These are phyloP conservation scores for Talaromyces borbonicus DNA, from an alignment of 495 filamentous ascomycete species.

Conservation along the genomic window DNA sequence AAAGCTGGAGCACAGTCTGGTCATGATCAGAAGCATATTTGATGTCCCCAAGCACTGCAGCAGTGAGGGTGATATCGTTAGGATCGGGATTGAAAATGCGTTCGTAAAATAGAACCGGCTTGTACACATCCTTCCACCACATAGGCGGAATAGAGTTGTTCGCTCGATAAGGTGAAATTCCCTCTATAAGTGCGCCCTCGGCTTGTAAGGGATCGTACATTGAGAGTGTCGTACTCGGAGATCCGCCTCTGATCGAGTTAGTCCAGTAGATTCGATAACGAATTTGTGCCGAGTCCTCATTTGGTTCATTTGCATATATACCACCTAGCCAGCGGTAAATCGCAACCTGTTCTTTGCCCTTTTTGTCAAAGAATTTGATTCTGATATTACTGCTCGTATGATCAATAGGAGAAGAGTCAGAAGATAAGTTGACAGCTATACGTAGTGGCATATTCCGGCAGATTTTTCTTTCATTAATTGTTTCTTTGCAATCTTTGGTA, in stretches of 20 bases:
- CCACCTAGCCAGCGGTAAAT: constrained; percentile 36
- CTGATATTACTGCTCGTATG: constrained; percentile 22
- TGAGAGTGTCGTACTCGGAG: constrained; percentile 10
- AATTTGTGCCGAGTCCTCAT: background rate
- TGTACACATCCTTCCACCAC: constrained; percentile 14
- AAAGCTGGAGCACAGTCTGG: background rate
- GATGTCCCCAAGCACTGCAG: constrained; percentile 1
- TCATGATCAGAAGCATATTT: background rate
- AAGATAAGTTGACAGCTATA: constrained; percentile 16
- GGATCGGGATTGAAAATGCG: constrained; percentile 19
- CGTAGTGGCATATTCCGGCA: constrained; percentile 19
- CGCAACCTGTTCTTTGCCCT: constrained; percentile 9
- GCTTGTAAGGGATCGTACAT: constrained; percentile 22
- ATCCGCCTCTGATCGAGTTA: constrained; percentile 20
- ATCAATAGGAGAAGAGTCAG: constrained; percentile 4
- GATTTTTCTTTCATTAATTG: background rate
- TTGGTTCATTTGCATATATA: constrained; percentile 16
- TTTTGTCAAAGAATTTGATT: constrained; percentile 17
- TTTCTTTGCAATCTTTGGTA: background rate
- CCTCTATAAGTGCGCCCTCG: constrained; percentile 19
- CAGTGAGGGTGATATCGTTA: constrained; percentile 1
- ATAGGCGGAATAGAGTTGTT: constrained; percentile 13
- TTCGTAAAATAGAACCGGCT: constrained; percentile 29
- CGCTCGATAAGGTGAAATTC: constrained; percentile 4
- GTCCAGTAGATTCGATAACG: constrained; percentile 28